A percentile compares a stretch with the other conserved stretches of the same genome.
These are phyloP conservation scores for Colletotrichum orbiculare DNA, from an alignment of 2,329 filamentous ascomycete species.

Conservation along the genomic window DNA sequence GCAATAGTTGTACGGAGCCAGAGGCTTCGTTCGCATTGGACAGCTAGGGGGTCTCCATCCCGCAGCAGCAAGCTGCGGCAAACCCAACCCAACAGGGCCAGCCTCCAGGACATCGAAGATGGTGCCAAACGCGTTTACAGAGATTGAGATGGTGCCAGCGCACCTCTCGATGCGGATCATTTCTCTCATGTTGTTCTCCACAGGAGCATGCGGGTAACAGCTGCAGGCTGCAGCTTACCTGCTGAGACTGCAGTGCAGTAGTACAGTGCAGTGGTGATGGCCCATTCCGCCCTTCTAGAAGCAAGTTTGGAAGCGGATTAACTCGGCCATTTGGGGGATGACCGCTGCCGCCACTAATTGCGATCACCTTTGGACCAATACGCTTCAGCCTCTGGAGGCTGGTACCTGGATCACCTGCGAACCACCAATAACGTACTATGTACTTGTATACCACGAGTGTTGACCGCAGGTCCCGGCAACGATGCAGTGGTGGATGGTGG, in stretches of 20 bases:
- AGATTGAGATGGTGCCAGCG: conserved; percentile 11
- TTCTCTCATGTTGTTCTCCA: conserved; percentile 12
- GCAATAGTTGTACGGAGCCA: conserved; percentile 14
- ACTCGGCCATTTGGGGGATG: conserved; percentile 17
- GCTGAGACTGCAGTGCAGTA: too few relatives aligned
- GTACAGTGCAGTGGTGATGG: too few relatives aligned
- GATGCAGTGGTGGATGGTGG: neutral
- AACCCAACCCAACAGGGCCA: conserved; percentile 9
- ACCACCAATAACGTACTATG: too few relatives aligned
- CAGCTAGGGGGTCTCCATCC: conserved; percentile 26
- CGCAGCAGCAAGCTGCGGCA: conserved; percentile 28
- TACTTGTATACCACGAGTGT: too few relatives aligned
- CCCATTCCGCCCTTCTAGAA: conserved; percentile 30
- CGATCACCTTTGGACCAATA: conserved; percentile 16
- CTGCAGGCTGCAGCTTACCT: too few relatives aligned
- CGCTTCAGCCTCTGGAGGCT: too few relatives aligned
- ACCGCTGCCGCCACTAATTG: conserved; percentile 24
- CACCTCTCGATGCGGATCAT: neutral
- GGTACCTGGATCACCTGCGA: too few relatives aligned
- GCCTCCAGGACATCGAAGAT: conserved; percentile 8
- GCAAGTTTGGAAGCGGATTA: conserved; percentile 9
- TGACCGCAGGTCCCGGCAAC: neutral
- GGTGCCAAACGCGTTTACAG: conserved; percentile 7
- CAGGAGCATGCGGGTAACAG: neutral
- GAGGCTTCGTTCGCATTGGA: conserved; percentile 18